Evolutionary conservation across 352 stramenopile genomes (phyloP), one percentile per base, ranked within the genome.

Genomic region (Phytophthora pseudosyringae): DNA sequence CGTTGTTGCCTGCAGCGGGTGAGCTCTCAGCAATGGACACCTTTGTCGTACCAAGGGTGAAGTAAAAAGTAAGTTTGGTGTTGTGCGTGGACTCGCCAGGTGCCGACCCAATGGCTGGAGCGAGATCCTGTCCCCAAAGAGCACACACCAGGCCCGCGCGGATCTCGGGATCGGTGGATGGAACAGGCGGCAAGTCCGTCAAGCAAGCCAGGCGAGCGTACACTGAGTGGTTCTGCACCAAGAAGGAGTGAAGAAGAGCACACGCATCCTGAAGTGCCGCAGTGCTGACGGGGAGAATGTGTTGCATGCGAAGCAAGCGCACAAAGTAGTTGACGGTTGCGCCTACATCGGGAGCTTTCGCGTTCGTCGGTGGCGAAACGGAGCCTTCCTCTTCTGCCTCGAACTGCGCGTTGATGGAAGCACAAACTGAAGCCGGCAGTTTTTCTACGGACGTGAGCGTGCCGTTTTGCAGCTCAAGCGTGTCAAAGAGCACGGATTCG

Each of bases 301-400:
- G 56, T 39, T 78, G 73, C 54, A 81, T 79, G 28, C 81, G 73
- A 45, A 86, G 59, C 28, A 85, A 43, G 7, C 66, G 72, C 44
- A 92, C 45, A 33, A 91, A 91, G 47, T 75, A 91, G 40, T 92
- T 93, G 38, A 91, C 33, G 13, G 89, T 60, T 35, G 67, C 61
- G 16, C 21, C 40, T 12, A 59, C 55, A 31, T 67, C 58, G 1
- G 49, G 57, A 18, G 55, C 38, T 45, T 67, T 61, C 15, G n/a
- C 47, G 29, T n/a, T 59, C 15, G 49, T n/a, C 32, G 36, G 18
- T 43, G 45, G 41, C 36, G 44, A 3, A 45, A 16, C 32, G 9
- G 45, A n/a, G 11, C 5, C 8, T 40, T 59, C 21, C 25, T 64
- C 60, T 47, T 54, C 38, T 18, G 31, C 16, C n/a, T 71, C 47